A percentile compares a stretch with the other conserved stretches of the same genome.
These are phyloP conservation scores for Marvania coccoides DNA, from an alignment of 139 green algal species.

Conservation along the genomic window DNA sequence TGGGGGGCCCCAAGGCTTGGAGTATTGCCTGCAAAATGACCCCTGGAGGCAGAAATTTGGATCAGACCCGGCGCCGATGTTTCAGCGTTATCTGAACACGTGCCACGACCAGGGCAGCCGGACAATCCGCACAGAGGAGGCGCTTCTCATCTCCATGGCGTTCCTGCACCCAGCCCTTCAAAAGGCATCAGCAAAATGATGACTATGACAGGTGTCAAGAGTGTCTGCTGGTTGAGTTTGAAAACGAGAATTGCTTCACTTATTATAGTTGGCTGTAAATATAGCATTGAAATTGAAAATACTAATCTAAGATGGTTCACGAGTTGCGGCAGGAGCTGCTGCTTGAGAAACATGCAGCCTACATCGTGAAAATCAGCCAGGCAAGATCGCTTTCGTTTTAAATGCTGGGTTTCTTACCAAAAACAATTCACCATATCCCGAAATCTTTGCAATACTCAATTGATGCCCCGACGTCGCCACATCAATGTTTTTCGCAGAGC, in stretches of 20 bases:
- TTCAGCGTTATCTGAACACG: slow-evolving; percentile 74
- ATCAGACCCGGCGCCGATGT: background rate
- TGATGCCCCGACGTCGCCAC: no score
- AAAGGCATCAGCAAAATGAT: background rate
- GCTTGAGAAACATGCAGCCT: slow-evolving; percentile 66
- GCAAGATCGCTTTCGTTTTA: slow-evolving; percentile 13
- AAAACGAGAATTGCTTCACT: no score
- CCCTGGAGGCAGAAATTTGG: background rate
- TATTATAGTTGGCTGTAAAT: no score
- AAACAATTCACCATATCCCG: background rate
- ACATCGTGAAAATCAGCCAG: slow-evolving; percentile 62
- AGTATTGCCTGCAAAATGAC: slow-evolving; percentile 32
- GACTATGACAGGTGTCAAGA: background rate
- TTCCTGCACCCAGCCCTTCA: slow-evolving; percentile 36
- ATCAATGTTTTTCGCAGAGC: slow-evolving; percentile 19
- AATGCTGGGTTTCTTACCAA: background rate
- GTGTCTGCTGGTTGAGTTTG: background rate
- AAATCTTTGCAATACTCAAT: background rate
- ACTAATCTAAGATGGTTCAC: background rate
- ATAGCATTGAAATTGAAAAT: no score
- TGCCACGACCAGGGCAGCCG: slow-evolving; percentile 72
- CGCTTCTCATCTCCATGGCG: slow-evolving; percentile 56
- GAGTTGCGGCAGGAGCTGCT: slow-evolving; percentile 31
- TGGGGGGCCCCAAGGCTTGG: slow-evolving; percentile 64
- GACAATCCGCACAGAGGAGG: slow-evolving; percentile 83